These are phyloP conservation scores for Colletotrichum trifolii DNA, from an alignment of 2,329 filamentous ascomycete species.

Conservation along the genomic window DNA sequence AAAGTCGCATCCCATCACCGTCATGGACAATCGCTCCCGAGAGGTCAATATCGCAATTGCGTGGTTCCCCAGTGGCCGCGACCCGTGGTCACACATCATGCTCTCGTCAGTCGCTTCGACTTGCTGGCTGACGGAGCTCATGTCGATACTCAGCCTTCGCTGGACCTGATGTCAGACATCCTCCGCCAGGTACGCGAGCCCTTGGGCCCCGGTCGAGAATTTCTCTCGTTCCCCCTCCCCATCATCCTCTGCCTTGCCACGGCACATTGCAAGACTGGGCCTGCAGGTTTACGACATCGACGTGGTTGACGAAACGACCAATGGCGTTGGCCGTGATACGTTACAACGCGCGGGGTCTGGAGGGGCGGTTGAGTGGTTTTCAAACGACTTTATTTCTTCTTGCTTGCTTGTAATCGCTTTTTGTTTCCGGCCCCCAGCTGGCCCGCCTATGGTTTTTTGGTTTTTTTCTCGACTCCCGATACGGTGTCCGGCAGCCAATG, in stretches of 20 bases:
- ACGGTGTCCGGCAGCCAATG: slow-evolving; percentile 9
- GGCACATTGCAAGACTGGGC: slow-evolving; percentile 12
- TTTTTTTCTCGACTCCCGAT: slow-evolving; percentile 1
- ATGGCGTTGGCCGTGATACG: slow-evolving; percentile 18
- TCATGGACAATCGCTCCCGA: neutral
- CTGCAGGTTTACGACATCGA: slow-evolving; percentile 22
- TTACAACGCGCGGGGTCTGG: slow-evolving; percentile 7
- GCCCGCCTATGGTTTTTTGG: slow-evolving; percentile 6
- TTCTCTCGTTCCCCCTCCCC: neutral
- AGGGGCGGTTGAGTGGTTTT: slow-evolving; percentile 30
- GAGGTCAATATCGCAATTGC: too few relatives aligned
- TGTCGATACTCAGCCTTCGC: neutral
- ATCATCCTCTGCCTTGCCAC: slow-evolving; percentile 6
- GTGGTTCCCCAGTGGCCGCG: neutral
- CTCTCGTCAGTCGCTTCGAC: neutral
- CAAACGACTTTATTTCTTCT: slow-evolving; percentile 17
- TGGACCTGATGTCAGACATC: neutral
- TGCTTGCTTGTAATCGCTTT: slow-evolving; percentile 11
- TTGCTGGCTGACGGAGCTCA: slow-evolving; percentile 1
- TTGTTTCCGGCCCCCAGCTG: slow-evolving; percentile 8
- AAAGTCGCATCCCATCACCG: slow-evolving; percentile 12
- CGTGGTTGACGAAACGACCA: slow-evolving; percentile 25
- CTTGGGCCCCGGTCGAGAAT: too few relatives aligned
- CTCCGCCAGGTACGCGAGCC: too few relatives aligned
- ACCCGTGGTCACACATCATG: neutral